Conservation (phyloP, 148 eudicot species). For the Beta vulgaris region DNA sequence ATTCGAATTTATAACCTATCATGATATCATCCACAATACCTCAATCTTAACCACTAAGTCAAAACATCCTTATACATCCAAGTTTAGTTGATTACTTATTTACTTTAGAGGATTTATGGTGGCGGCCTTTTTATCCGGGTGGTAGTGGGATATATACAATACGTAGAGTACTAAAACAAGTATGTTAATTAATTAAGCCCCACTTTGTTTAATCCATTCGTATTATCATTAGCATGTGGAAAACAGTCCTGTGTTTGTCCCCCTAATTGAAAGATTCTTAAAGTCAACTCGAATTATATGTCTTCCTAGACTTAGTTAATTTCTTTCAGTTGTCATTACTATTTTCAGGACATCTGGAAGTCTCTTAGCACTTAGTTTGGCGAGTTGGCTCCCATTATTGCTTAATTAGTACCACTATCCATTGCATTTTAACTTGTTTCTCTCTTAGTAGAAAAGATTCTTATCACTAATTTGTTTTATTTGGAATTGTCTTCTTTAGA, state of each 20-base stretch:
- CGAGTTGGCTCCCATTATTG: not conserved
- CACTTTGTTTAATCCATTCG: not conserved
- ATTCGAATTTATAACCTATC: too few species aligned
- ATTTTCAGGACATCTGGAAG: not conserved
- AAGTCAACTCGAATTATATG: too few species aligned
- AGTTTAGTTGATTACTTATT: too few species aligned
- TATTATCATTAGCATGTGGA: not conserved
- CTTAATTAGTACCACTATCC: not conserved
- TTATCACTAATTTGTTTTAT: not conserved
- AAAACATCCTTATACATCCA: too few species aligned
- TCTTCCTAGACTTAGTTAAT: too few species aligned
- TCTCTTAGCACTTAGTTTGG: not conserved
- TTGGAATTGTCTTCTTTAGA: not conserved
- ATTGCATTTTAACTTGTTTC: not conserved
- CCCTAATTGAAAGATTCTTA: too few species aligned
- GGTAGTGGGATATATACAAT: not conserved
- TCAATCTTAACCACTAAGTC: too few species aligned
- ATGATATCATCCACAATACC: too few species aligned
- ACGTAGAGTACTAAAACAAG: constrained; percentile 29
- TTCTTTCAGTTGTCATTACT: too few species aligned
- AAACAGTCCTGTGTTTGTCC: not conserved
- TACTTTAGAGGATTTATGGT: too few species aligned
- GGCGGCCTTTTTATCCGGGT: too few species aligned
- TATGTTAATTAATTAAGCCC: not conserved
- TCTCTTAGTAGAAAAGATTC: not conserved